These are phyloP conservation scores for Mortierella alpina DNA, from an alignment of 192 early-diverging fungal species.

Conservation along the genomic window DNA sequence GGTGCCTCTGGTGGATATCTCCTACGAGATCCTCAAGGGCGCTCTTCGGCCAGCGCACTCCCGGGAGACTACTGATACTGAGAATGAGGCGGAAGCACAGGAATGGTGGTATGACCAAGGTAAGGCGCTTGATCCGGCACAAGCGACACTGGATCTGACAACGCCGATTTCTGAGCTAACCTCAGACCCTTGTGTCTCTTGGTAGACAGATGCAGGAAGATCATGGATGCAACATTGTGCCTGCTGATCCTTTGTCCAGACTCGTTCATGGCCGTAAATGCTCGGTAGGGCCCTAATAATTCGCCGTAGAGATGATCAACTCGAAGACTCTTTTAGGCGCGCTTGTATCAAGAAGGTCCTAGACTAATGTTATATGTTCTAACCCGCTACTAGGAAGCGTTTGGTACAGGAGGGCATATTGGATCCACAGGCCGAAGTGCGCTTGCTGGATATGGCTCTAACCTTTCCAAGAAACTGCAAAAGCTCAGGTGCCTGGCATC, in stretches of 20 bases:
- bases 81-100: too few species aligned
- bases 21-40: slow-evolving; percentile 22
- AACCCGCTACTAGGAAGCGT: slow-evolving; percentile 51
- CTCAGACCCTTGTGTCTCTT: background rate
- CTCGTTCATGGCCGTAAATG: slow-evolving; percentile 60
- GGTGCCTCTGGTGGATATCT: slow-evolving; percentile 32
- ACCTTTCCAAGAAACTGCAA: slow-evolving; percentile 64
- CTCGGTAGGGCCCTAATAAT: slow-evolving; percentile 33
- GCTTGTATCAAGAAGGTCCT: background rate
- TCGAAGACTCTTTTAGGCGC: too few species aligned
- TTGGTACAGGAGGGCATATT: slow-evolving; percentile 40
- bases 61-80: background rate
- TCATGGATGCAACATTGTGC: slow-evolving; percentile 40
- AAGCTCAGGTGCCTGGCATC: slow-evolving; percentile 62
- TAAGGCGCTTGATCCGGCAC: background rate
- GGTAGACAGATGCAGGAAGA: slow-evolving; percentile 8
- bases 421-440: slow-evolving; percentile 50
- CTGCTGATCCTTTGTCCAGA: slow-evolving; percentile 64
- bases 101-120: slow-evolving; percentile 43
- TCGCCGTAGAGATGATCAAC: too few species aligned
- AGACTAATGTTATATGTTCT: background rate
- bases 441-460: slow-evolving; percentile 58
- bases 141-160: too few species aligned
- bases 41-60: background rate
- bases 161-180: too few species aligned